Evolutionary conservation across 163 green algal species (phyloP).

Genomic region (Scenedesmus sp.): DNA sequence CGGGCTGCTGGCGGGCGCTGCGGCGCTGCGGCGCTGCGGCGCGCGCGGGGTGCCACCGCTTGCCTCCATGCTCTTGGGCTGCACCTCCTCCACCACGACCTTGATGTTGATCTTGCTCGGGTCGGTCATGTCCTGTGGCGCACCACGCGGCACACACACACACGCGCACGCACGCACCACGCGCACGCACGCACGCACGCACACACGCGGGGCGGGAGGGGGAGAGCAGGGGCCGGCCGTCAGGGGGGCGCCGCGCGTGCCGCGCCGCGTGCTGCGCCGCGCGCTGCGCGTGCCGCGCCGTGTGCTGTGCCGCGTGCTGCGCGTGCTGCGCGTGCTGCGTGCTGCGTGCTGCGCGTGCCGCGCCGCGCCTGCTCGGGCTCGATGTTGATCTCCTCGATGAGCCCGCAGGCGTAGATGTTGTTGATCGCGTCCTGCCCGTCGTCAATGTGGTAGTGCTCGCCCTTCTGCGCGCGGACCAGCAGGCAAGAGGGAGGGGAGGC

Average conservation of each 20-base stretch:
- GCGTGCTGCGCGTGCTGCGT: no score
- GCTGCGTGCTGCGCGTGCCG: no score
- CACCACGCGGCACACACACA: no score
- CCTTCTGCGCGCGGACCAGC: conserved; percentile 68
- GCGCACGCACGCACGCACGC: no score
- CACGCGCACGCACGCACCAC: no score
- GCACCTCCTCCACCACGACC: conserved; percentile 86
- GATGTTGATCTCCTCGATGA: conserved; percentile 85
- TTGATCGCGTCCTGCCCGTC: conserved; percentile 93
- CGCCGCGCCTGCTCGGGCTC: conserved; percentile 71
- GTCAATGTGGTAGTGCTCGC: conserved; percentile 91
- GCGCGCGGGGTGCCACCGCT: no score
- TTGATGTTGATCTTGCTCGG: conserved; percentile 87
- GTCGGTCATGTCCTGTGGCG: conserved; percentile 73
- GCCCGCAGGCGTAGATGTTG: conserved; percentile 89
- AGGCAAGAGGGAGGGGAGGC: conserved; percentile 8
- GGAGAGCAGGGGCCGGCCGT: no score
- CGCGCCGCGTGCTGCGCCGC: no score
- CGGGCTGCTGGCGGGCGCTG: background rate
- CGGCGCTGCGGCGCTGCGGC: background rate
- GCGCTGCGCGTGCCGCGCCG: no score
- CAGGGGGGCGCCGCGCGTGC: no score
- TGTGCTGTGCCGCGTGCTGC: no score
- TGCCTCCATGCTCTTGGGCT: conserved; percentile 59
- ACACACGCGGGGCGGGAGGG: no score